Conservation (phyloP, 768 basidiomycete species). For the Russula sp. region DNA sequence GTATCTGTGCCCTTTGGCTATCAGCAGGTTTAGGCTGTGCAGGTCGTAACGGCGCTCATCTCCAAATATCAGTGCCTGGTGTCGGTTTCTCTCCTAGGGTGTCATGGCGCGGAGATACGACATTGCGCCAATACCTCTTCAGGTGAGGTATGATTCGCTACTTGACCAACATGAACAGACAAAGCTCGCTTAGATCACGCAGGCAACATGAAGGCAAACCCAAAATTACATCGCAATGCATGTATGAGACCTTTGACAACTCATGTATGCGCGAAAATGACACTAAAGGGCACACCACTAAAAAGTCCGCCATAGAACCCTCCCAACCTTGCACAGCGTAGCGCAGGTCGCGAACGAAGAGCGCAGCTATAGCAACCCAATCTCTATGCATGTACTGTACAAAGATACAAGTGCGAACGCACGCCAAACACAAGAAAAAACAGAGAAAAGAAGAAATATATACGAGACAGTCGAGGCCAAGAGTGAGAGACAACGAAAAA, state of each 20-base stretch:
- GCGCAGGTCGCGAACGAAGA: background rate
- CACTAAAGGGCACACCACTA: background rate
- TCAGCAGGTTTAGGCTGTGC: background rate
- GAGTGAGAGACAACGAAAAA: background rate
- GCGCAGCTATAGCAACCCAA: background rate
- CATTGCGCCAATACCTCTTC: background rate
- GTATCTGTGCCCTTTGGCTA: background rate
- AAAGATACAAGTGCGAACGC: slow-evolving; percentile 11
- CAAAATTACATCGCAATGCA: background rate
- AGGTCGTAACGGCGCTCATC: background rate
- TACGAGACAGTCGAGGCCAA: slow-evolving; percentile 5
- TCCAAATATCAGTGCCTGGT: background rate
- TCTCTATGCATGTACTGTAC: slow-evolving; percentile 17
- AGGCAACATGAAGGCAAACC: background rate
- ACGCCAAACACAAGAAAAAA: slow-evolving; percentile 16
- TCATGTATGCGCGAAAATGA: slow-evolving; percentile 2
- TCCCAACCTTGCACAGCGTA: background rate
- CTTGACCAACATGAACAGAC: background rate
- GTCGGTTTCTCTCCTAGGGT: background rate
- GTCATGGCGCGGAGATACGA: background rate
- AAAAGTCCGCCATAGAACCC: slow-evolving; percentile 11
- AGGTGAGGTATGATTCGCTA: background rate
- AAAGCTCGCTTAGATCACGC: background rate
- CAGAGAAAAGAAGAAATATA: slow-evolving; percentile 8
- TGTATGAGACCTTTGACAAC: background rate